phyloP scores from a whole-genome alignment of 441 rosid genomes.

The Corymbia citriodora region DNA sequence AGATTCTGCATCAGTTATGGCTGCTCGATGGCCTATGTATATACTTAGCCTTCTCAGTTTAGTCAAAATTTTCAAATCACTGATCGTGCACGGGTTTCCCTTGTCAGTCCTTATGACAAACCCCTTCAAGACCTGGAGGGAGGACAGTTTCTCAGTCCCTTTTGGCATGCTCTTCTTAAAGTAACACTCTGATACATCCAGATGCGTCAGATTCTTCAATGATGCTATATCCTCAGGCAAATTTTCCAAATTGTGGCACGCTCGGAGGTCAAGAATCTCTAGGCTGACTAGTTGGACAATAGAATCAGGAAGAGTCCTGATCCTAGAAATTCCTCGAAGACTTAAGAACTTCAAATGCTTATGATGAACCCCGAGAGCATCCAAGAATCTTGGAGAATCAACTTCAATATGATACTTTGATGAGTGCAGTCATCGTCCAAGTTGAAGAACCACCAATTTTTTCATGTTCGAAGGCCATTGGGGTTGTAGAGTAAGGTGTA shows the following conservation, averaged over 20 bases:
- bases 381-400: not conserved
- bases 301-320: not conserved
- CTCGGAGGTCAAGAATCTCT: not conserved
- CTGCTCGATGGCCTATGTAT: not conserved
- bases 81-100: not conserved
- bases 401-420: slow-evolving; percentile 1
- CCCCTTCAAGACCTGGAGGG: not conserved
- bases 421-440: slow-evolving; percentile 1
- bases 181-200: not conserved
- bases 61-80: not conserved
- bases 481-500: not conserved
- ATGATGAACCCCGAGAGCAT: not conserved
- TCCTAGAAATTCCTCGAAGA: not conserved
- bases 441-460: not conserved
- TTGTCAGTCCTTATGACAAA: not conserved
- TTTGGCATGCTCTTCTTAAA: not conserved
- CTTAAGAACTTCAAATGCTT: not conserved
- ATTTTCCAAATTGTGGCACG: not conserved
- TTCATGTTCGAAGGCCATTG: not conserved
- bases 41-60: slow-evolving; percentile 1
- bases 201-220: rapidly evolving
- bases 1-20: not conserved
- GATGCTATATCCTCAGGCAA: not conserved
- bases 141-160: not conserved
- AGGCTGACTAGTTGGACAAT: rapidly evolving